Evolutionary conservation across 257 asterid species (phyloP).

Genomic region (Penstemon davidsonii): DNA sequence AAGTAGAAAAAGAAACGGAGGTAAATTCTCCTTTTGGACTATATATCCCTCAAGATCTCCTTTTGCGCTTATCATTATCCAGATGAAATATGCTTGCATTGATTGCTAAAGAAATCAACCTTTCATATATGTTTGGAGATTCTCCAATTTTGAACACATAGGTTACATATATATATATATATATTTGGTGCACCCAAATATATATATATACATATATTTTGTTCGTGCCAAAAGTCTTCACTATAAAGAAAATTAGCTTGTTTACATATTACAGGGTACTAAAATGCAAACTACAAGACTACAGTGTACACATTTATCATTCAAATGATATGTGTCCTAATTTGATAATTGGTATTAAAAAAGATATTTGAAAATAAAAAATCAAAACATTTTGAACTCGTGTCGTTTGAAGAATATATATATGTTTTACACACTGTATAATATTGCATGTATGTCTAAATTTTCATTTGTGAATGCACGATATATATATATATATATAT

Average conservation of each 20-base stretch:
- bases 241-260: conserved; percentile 23
- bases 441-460: too few species aligned
- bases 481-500: too few species aligned
- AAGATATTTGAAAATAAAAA: too few species aligned
- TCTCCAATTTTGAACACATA: conserved; percentile 35
- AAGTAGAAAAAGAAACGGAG: conserved; percentile 18
- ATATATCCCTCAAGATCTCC: conserved; percentile 36
- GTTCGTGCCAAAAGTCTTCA: too few species aligned
- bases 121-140: conserved; percentile 38
- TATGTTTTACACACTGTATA: too few species aligned
- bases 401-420: too few species aligned
- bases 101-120: conserved; percentile 36
- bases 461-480: too few species aligned
- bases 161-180: background rate
- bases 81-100: conserved; percentile 33
- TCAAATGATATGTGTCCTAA: background rate
- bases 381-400: too few species aligned
- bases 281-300: background rate
- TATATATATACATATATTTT: conserved; percentile 36
- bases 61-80: conserved; percentile 48
- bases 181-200: conserved; percentile 18
- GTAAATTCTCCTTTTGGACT: conserved; percentile 25
- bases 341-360: too few species aligned
- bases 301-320: background rate
- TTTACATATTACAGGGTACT: background rate